Conservation (phyloP, 2,329 filamentous ascomycete genomes). For the Aspergillus oerlinghausenensis region DNA sequence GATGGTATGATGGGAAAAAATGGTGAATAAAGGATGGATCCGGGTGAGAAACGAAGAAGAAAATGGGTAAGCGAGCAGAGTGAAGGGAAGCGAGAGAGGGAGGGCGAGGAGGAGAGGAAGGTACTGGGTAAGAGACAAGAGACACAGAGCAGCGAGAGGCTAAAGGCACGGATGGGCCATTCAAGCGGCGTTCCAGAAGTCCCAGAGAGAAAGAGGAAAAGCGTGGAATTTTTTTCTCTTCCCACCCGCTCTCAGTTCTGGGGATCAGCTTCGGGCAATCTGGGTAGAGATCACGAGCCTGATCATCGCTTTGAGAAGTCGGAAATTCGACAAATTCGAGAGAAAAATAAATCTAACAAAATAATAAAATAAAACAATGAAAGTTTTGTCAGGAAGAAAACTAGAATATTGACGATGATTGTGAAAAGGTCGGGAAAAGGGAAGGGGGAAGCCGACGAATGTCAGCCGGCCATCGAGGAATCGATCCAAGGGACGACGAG, state of each 20-base stretch:
- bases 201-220: slow-evolving; percentile 24
- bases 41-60: slow-evolving; percentile 7
- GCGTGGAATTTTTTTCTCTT: slow-evolving; percentile 17
- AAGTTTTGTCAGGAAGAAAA: not conserved
- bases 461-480: not conserved
- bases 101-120: slow-evolving; percentile 8
- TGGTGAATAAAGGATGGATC: slow-evolving; percentile 2
- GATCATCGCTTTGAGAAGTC: not conserved
- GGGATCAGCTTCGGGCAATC: not conserved
- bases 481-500: not conserved
- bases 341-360: not conserved
- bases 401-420: not conserved
- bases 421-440: not conserved
- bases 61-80: slow-evolving; percentile 7
- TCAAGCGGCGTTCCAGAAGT: slow-evolving; percentile 20
- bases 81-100: slow-evolving; percentile 8
- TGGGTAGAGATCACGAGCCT: not conserved
- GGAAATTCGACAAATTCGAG: not conserved
- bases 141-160: slow-evolving; percentile 10
- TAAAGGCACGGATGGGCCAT: slow-evolving; percentile 24
- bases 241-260: slow-evolving; percentile 10
- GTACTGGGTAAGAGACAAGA: not conserved
- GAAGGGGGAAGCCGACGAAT: not conserved
- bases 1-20: not conserved
- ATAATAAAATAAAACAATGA: not conserved